Evolutionary conservation across 345 rosid species (phyloP).

Genomic region (Ailanthus altissimus): DNA sequence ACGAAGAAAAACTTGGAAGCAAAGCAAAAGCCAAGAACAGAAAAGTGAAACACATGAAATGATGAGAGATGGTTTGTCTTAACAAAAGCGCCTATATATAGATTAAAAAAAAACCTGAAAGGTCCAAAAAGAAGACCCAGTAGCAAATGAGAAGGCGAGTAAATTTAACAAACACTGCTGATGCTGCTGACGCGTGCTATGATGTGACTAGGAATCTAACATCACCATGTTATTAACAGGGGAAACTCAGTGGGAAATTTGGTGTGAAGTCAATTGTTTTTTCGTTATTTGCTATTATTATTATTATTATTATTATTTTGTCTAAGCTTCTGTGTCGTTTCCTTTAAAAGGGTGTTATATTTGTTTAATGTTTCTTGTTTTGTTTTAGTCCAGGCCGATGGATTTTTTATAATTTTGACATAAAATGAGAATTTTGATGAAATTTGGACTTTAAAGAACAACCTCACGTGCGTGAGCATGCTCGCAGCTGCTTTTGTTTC

Average conservation of each 20-base stretch:
- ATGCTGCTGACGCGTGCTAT: not conserved
- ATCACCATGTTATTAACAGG: not conserved
- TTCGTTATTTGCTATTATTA: too few relatives aligned
- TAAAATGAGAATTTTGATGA: not conserved
- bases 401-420: too few relatives aligned
- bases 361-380: not conserved
- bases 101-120: not conserved
- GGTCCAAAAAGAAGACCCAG: not conserved
- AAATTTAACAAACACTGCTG: not conserved
- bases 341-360: not conserved
- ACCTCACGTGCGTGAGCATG: not conserved
- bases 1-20: not conserved
- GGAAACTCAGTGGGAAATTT: too few relatives aligned
- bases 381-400: conserved; percentile 16
- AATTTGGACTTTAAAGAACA: not conserved
- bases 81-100: conserved; percentile 7
- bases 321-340: conserved; percentile 10
- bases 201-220: not conserved
- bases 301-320: too few relatives aligned
- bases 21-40: not conserved
- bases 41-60: too few relatives aligned
- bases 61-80: not conserved
- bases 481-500: not conserved
- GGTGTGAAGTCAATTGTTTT: too few relatives aligned
- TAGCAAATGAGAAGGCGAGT: not conserved